phyloP scores from a whole-genome alignment of 805 yeast genomes.

The Ogataea ganodermae region DNA sequence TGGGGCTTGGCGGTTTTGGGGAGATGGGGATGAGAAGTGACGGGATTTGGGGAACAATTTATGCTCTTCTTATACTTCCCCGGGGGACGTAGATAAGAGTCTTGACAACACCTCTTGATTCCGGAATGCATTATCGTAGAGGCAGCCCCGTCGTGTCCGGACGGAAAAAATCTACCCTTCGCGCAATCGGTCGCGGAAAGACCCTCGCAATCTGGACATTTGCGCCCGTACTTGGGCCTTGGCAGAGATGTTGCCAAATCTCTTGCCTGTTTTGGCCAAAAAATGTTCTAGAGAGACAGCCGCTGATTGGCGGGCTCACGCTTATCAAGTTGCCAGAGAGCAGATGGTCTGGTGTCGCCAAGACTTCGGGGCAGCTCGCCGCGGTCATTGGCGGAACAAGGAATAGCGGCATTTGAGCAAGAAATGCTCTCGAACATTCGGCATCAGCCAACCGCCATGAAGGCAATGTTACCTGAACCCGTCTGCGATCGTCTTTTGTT shows the following conservation, averaged over 20 bases:
- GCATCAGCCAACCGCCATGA: too few relatives aligned
- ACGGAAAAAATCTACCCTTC: not conserved
- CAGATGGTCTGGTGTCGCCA: too few relatives aligned
- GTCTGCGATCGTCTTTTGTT: too few relatives aligned
- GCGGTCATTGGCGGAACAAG: too few relatives aligned
- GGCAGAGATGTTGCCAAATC: not conserved
- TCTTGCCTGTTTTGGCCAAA: not conserved
- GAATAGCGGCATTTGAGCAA: too few relatives aligned
- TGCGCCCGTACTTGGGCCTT: not conserved
- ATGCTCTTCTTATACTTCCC: not conserved
- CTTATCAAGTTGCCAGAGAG: not conserved
- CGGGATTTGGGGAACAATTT: not conserved
- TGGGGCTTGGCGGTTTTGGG: too few relatives aligned
- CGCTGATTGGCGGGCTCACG: not conserved
- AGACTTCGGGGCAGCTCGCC: not conserved
- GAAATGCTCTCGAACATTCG: too few relatives aligned
- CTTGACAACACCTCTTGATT: not conserved
- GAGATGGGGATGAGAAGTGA: not conserved
- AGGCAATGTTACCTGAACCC: too few relatives aligned
- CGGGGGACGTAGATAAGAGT: not conserved
- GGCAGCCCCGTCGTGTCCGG: not conserved
- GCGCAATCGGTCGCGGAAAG: not conserved
- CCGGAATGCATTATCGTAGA: not conserved
- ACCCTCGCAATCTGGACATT: not conserved
- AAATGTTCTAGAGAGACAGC: not conserved